A percentile compares a stretch with the other conserved stretches of the same genome.
phyloP scores from a whole-genome alignment of 2,329 filamentous ascomycete species.

The Polytolypa hystricis region DNA sequence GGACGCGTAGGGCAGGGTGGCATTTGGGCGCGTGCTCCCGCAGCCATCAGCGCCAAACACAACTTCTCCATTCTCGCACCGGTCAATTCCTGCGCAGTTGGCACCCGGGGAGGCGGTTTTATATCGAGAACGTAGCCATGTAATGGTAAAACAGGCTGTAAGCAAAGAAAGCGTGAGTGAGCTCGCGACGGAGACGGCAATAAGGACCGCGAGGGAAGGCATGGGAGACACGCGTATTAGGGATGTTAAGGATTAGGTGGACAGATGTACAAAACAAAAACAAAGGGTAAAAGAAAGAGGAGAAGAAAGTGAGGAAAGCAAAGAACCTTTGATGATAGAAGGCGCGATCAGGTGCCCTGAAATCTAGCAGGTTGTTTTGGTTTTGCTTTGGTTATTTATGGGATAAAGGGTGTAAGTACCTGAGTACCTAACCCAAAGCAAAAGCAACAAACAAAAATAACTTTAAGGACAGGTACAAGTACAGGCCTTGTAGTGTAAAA shows the following conservation, averaged over 20 bases:
- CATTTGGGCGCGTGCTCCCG: background rate
- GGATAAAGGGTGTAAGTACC: too few relatives aligned
- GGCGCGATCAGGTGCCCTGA: too few relatives aligned
- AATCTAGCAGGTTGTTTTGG: too few relatives aligned
- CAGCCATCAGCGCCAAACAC: too few relatives aligned
- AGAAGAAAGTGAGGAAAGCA: slow-evolving; percentile 4
- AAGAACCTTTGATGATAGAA: background rate
- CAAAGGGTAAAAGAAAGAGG: too few relatives aligned
- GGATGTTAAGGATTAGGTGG: background rate
- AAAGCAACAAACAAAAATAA: too few relatives aligned
- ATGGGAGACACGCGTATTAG: background rate
- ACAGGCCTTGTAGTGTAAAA: too few relatives aligned
- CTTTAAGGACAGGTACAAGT: too few relatives aligned
- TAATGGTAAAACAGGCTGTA: background rate
- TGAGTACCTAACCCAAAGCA: too few relatives aligned
- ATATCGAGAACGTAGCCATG: slow-evolving; percentile 1
- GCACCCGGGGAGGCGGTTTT: background rate
- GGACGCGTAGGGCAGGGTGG: background rate
- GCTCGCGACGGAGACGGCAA: slow-evolving; percentile 1
- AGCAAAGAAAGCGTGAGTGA: slow-evolving; percentile 1
- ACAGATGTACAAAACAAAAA: background rate
- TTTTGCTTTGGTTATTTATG: too few relatives aligned
- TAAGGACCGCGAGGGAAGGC: slow-evolving; percentile 1
- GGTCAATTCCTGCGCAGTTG: background rate
- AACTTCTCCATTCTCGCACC: too few relatives aligned